Base-by-base conservation (phyloP, 176 grass and related monocot species). In the Bolboschoenus planiculmis region DNA sequence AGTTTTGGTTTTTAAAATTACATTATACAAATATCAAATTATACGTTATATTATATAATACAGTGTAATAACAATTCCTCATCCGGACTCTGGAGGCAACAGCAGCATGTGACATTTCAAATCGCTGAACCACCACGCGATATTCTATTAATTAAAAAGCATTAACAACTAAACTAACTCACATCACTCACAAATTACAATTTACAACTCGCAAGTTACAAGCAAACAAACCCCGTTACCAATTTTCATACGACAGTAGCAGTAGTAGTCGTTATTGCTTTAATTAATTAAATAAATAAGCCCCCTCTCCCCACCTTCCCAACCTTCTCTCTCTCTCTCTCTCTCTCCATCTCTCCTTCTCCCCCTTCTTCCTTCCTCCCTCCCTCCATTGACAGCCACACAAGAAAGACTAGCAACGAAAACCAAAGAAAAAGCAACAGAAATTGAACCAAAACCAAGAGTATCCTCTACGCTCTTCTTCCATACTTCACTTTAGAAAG, bases 401-500 rank as follows among this genome's bases (percentile, higher is more conserved):
- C 36, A 70, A 70, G 8, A 64, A 35, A 60, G 10, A 60, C 24
- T 29, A 64, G 1, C 14, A 62, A 62, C 8, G 56, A 30, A 10
- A 62, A 31, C 30, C 14, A 67, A 39, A 67, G 7, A 10, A 21
- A 9, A 70, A 23, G 35, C 10, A 40, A 34, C 31, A 18, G 23
- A 42, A 40, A 3, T 68, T 40, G 15, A 42, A 70, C 65, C 35
- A 40, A 70, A n/a, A n/a, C n/a, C 65, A 34, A 68, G 65, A 66
- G 62, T 66, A 66, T 18, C 33, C 33, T 37, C 37, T 66, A 65
- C 61, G 31, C 75, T 37, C 62, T 86, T 81, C 48, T 29, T 81
- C 33, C 20, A n/a, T 81, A 86, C 85, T 86, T 78, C 75, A 50
- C 47, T 86, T 81, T 18, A 75, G 42, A 48, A 75, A 75, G 42